Evolutionary conservation across 129 eudicot species (phyloP).

Genomic region (Arctium lappa): DNA sequence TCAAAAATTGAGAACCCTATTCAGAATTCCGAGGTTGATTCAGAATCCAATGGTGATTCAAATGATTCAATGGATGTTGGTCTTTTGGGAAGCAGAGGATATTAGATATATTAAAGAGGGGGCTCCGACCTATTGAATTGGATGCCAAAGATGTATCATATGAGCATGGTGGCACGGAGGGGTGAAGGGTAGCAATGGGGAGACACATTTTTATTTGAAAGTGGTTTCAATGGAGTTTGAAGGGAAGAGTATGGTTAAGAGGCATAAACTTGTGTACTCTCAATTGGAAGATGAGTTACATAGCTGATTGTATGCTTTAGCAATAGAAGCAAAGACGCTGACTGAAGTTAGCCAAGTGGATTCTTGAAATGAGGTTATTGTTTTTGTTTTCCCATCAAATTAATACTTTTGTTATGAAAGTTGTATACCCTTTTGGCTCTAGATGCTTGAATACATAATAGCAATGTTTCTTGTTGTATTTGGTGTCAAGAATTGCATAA

Average conservation of each 20-base stretch:
- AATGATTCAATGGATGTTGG: not conserved
- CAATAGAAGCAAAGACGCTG: not conserved
- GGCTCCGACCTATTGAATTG: slow-evolving; percentile 57
- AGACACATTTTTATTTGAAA: slow-evolving; percentile 85
- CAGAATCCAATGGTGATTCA: slow-evolving; percentile 1
- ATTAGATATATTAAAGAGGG: slow-evolving; percentile 46
- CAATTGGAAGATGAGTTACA: slow-evolving; percentile 75
- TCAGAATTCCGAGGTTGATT: slow-evolving; percentile 15
- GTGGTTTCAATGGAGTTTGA: slow-evolving; percentile 77
- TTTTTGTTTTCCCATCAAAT: not conserved
- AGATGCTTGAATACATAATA: slow-evolving; percentile 14
- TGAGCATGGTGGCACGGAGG: slow-evolving; percentile 96
- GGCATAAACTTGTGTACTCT: slow-evolving; percentile 76
- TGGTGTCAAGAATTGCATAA: slow-evolving; percentile 10
- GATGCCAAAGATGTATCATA: slow-evolving; percentile 75
- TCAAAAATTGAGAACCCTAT: not conserved
- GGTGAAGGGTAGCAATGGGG: slow-evolving; percentile 65
- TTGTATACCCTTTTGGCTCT: not conserved
- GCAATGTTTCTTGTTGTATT: not conserved
- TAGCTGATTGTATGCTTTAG: slow-evolving; percentile 73
- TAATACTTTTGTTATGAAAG: slow-evolving; percentile 7
- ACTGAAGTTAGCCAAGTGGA: not conserved
- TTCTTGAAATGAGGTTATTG: slow-evolving; percentile 11
- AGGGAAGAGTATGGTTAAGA: slow-evolving; percentile 86
- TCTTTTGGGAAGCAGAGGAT: slow-evolving; percentile 64